Percentiles rank a stretch among this genome's conserved stretches.
Conservation (phyloP, 2,329 filamentous ascomycete species). For the Paecilomyces fulvus region DNA sequence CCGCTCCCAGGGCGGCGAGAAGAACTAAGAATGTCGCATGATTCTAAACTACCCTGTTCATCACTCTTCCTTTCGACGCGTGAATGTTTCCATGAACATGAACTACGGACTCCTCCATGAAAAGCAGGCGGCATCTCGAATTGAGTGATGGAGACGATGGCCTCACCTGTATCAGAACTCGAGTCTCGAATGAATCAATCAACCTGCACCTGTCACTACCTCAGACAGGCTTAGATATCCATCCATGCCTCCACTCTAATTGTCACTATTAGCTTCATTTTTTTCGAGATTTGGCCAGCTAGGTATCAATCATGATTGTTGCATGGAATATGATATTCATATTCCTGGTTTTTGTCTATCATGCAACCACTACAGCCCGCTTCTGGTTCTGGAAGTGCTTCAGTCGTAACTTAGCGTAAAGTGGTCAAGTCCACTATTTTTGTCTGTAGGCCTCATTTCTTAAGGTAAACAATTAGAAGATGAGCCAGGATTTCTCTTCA, state of each 20-base stretch:
- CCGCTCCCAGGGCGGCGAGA: constrained; percentile 61
- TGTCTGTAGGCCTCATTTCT: too few relatives aligned
- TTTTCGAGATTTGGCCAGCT: neutral
- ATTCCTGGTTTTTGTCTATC: neutral
- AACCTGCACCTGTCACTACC: too few relatives aligned
- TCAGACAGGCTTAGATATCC: neutral
- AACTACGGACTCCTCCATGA: neutral
- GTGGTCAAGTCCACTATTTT: too few relatives aligned
- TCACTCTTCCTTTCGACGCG: neutral
- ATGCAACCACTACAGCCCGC: neutral
- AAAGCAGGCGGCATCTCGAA: neutral
- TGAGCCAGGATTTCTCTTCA: too few relatives aligned
- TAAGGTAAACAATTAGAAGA: too few relatives aligned
- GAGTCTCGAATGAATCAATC: too few relatives aligned
- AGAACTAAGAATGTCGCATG: constrained; percentile 23
- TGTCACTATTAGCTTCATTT: neutral
- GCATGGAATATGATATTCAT: neutral
- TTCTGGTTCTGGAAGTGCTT: neutral
- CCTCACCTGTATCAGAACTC: neutral
- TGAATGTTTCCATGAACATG: neutral
- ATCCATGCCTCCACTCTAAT: neutral
- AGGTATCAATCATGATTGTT: neutral
- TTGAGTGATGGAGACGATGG: neutral
- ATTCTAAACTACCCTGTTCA: neutral
- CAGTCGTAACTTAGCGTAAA: neutral